Conservation (phyloP, 257 asterid genomes). For the Solanum lignicaule region DNA sequence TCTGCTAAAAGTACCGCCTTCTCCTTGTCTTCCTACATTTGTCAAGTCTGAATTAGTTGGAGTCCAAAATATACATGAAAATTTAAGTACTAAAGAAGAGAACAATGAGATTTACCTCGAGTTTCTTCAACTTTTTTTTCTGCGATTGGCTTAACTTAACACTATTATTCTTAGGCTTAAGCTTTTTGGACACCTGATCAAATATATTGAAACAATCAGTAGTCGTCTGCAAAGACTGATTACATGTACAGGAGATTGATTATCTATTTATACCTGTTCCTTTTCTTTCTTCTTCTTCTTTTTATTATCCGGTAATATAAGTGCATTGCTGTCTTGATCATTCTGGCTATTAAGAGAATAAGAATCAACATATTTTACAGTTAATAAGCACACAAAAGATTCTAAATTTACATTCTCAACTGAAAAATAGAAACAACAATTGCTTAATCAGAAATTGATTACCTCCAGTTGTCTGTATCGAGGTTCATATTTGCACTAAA, state of each 20-base stretch:
- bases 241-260: background rate
- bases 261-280: background rate
- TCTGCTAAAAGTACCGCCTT: conserved; percentile 48
- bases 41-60: conserved; percentile 5
- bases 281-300: background rate
- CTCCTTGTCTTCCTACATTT: conserved; percentile 71
- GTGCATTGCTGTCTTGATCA: background rate
- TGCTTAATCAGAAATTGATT: background rate
- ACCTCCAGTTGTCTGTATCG: background rate
- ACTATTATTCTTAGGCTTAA: conserved; percentile 8
- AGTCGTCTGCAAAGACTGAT: background rate
- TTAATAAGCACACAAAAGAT: background rate
- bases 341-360: background rate
- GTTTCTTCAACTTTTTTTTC: conserved; percentile 66
- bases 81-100: background rate
- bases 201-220: background rate
- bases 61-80: background rate
- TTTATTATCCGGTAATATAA: background rate
- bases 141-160: conserved; percentile 62
- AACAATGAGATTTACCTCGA: conserved; percentile 43
- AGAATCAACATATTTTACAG: background rate
- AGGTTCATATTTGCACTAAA: background rate
- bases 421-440: background rate
- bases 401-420: background rate
- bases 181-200: conserved; percentile 22